Evolutionary conservation across 805 yeast genomes (phyloP).

Genomic region (Zygotorulaspora chibaensis): DNA sequence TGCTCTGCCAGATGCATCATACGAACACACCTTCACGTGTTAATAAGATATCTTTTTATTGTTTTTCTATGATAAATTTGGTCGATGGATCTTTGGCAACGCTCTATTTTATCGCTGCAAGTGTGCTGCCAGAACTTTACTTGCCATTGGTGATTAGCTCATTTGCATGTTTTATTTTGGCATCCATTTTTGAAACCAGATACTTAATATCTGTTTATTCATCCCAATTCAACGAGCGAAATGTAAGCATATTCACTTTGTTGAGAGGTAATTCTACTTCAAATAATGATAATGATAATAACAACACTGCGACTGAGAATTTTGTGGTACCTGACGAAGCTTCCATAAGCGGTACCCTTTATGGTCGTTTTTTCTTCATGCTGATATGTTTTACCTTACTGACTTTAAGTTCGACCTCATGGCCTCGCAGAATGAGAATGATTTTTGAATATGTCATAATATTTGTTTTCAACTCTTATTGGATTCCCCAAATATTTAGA

Average conservation of each 20-base stretch:
- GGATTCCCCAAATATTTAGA: constrained; percentile 87
- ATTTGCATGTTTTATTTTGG: constrained; percentile 62
- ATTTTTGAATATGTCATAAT: constrained; percentile 55
- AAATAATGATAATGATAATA: constrained; percentile 21
- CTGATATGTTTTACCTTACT: constrained; percentile 54
- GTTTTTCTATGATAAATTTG: constrained; percentile 58
- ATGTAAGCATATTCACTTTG: constrained; percentile 61
- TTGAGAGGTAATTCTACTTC: constrained; percentile 47
- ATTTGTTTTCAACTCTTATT: constrained; percentile 58
- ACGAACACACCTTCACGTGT: constrained; percentile 77
- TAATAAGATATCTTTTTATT: constrained; percentile 65
- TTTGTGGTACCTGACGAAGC: constrained; percentile 47
- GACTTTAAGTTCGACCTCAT: constrained; percentile 50
- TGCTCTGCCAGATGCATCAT: constrained; percentile 64
- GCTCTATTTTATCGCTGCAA: constrained; percentile 55
- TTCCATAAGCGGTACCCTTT: constrained; percentile 52
- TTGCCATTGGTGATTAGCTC: constrained; percentile 67
- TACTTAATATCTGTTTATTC: constrained; percentile 63
- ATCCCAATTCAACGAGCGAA: constrained; percentile 69
- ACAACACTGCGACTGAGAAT: constrained; percentile 13
- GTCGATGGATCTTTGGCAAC: constrained; percentile 69
- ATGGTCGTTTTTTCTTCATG: constrained; percentile 52
- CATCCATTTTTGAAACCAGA: constrained; percentile 70
- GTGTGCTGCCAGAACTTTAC: constrained; percentile 52
- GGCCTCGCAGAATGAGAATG: constrained; percentile 57